These are phyloP conservation scores for Aeschynomene evenia DNA, from an alignment of 306 rosid genomes.

Conservation along the genomic window DNA sequence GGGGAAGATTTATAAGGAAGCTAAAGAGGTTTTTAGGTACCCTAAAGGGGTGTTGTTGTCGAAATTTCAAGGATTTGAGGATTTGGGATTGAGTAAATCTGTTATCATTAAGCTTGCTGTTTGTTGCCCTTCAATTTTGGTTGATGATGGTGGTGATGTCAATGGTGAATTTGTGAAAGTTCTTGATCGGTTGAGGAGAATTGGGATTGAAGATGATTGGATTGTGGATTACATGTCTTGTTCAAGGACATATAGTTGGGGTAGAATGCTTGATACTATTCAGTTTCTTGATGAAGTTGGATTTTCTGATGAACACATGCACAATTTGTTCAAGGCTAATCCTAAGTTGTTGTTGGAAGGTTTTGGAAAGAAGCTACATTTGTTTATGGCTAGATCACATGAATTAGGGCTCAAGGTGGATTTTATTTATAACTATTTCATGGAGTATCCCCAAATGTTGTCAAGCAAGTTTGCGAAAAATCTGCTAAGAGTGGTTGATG, in stretches of 20 bases:
- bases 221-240: constrained; percentile 49
- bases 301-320: constrained; percentile 50
- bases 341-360: constrained; percentile 60
- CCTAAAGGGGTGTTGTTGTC: constrained; percentile 44
- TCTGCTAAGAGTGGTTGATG: constrained; percentile 49
- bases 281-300: constrained; percentile 55
- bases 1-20: constrained; percentile 63
- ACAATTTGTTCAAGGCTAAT: constrained; percentile 47
- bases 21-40: constrained; percentile 59
- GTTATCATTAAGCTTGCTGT: constrained; percentile 54
- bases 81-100: constrained; percentile 62
- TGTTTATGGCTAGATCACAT: constrained; percentile 48
- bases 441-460: constrained; percentile 51
- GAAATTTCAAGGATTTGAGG: constrained; percentile 55
- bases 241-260: constrained; percentile 54
- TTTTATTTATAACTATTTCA: constrained; percentile 43
- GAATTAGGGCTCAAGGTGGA: constrained; percentile 54
- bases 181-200: constrained; percentile 49
- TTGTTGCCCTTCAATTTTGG: constrained; percentile 69
- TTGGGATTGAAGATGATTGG: constrained; percentile 62
- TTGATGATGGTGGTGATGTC: constrained; percentile 36
- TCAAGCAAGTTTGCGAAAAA: constrained; percentile 40
- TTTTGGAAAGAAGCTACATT: constrained; percentile 54
- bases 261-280: constrained; percentile 55
- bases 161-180: constrained; percentile 45